Base-by-base conservation (phyloP, 2,329 filamentous ascomycete genomes). In the Cladobotryum protrusum region DNA sequence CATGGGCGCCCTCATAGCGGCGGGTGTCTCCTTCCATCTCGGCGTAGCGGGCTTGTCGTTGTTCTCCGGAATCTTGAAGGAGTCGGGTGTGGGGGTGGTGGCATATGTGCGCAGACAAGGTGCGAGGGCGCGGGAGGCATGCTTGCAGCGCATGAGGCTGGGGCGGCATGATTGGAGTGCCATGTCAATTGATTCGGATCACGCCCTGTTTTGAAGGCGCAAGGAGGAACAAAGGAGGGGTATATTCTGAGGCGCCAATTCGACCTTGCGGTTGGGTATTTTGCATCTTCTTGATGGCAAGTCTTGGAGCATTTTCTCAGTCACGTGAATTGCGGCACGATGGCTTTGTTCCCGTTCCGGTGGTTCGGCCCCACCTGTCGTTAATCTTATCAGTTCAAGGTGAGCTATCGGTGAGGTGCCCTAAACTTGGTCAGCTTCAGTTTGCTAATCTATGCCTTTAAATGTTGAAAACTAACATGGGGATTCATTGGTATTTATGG, bases 21-120 rank as follows among this genome's bases (percentile, higher is more conserved):
- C 71, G 9, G 86, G 86, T 7, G 86, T 90, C 61, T 83, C 77
- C 11, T 79, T 75, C 86, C 86, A 90, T 72, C 86, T 76, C 45
- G 85, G 85, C 57, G 52, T 49, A 2, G 57, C 35, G 24, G 54
- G 29, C n/a, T 37, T 33, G 33, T 47, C 45, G 47, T 53, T 43
- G 33, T 52, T 17, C 36, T 52, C 42, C 47, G 42, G 5, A 50
- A 56, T 47, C 48, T 59, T 58, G 61, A 63, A 62, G 50, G 61
- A 56, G 43, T 63, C 58, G 47, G 57, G 55, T 18, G 61, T 55
- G 7, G 36, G n/a, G 36, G 36, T 39, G n/a, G 36, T 39, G 12
- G 36, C n/a, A 13, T 55, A 45, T 42, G 53, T 55, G 48, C 55
- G 60, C 34, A 58, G 56, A 24, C 58, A 61, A 45, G 63, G 55